Evolutionary conservation across 805 yeast genomes (phyloP), one percentile per base, ranked within the genome.

Genomic region (Saturnispora sanitii): DNA sequence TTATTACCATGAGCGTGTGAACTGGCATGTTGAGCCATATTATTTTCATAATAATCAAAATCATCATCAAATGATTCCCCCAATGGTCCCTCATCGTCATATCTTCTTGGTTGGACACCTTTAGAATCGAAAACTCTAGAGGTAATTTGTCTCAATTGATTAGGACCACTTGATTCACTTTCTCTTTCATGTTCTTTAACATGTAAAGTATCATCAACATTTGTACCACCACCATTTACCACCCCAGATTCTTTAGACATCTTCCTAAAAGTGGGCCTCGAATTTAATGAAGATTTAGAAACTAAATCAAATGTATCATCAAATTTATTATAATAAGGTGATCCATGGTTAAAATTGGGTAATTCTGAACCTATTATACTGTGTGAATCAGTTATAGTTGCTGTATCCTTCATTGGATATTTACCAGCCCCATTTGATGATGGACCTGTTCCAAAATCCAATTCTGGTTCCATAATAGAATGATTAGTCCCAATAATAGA

Each of bases 41-140:
- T 41, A 26, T 36, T 35, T 13, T 49, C 48, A 30, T 41, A 40
- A 20, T 45, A 45, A 18, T 56, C 59, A 32, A 50, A 54, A 38
- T 75, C 79, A 45, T 71, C 79, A 45, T 71, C 79, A 44, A 67
- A 67, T 40, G 67, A 74, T 42, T 73, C 80, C 33, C 67, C 67
- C 46, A 69, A 76, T 16, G 66, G 46, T 35, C 48, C 52, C 6
- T 45, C 51, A 17, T 45, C 34, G 6, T 57, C 53, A 29, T 82
- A 81, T 26, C 87, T 63, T 52, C 88, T 67, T 5, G 85, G 75
- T 35, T 78, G 82, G 0, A 80, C 74, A 1, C 85, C 87, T 49
- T 75, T 79, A 11, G 75, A 71, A 50, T 82, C 90, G 57, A 82
- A 82, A 5, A 82, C 60, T 46, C 79, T 78, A 1, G 87, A 79